A percentile compares a stretch with the other conserved stretches of the same genome.
These are phyloP conservation scores for Albizia julibrissin DNA, from an alignment of 306 rosid genomes.

Conservation along the genomic window DNA sequence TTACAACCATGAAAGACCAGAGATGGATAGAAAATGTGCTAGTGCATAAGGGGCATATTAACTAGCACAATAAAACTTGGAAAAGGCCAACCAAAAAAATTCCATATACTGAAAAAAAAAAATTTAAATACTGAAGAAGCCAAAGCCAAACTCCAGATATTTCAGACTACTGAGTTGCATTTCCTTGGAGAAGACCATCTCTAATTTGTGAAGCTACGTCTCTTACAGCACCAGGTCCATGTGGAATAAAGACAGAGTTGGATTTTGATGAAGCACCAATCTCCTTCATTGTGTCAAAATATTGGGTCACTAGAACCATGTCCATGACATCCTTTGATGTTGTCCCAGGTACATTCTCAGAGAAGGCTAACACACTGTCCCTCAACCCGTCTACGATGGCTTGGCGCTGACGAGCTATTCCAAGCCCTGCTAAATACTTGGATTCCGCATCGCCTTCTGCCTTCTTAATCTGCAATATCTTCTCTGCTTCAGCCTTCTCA, in stretches of 20 bases:
- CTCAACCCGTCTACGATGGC: slow-evolving; percentile 92
- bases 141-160: background rate
- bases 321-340: slow-evolving; percentile 93
- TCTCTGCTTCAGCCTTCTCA: slow-evolving; percentile 95
- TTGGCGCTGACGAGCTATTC: slow-evolving; percentile 92
- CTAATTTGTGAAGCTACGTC: slow-evolving; percentile 82
- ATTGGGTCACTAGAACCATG: slow-evolving; percentile 96
- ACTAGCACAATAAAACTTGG: background rate
- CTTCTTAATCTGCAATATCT: slow-evolving; percentile 76
- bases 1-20: background rate
- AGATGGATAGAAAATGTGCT: background rate
- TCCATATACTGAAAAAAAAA: background rate
- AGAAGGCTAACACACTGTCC: slow-evolving; percentile 87
- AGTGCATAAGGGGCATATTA: background rate
- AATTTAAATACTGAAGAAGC: too few relatives aligned
- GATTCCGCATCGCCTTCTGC: slow-evolving; percentile 97
- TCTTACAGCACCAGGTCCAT: slow-evolving; percentile 93
- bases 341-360: slow-evolving; percentile 87
- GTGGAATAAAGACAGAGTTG: slow-evolving; percentile 84
- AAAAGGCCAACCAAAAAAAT: too few relatives aligned
- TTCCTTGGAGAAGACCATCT: slow-evolving; percentile 85
- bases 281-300: slow-evolving; percentile 95
- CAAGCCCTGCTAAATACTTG: slow-evolving; percentile 83
- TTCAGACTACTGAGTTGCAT: background rate
- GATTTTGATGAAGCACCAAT: slow-evolving; percentile 89